Evolutionary conservation across 139 green algal genomes (phyloP), one percentile per base, ranked within the genome.

Genomic region (Volvox africanus): DNA sequence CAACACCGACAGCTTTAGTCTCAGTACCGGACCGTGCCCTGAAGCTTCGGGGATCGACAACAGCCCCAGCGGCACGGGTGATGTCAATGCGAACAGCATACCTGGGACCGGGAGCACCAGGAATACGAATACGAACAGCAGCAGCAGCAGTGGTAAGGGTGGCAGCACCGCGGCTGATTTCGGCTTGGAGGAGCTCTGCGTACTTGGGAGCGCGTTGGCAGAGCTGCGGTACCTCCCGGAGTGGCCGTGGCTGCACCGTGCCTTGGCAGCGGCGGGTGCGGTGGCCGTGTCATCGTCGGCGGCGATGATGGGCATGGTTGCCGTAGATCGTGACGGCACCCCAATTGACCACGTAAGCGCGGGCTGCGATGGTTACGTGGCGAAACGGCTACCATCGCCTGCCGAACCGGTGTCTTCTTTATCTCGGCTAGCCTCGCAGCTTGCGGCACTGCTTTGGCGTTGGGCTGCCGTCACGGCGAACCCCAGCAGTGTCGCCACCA

Each of bases 361-460:
- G 44, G 44, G 44, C 44, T 14, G 44, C 5, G 44, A 55, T 55
- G 44, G 44, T 14, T 9, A 55, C 44, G 9, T 55, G 44, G 44
- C 44, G 44, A 9, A 55, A 55, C 44, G 44, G 44, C 44, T 5
- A 9, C 44, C 44, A 55, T 5, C 9, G 44, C 44, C 44, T 55
- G 44, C 44, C 5, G 44, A 9, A 55, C 44, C 44, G 44, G 44
- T 14, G 44, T 55, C 5, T 55, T 55, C 65, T 73, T 12, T 16
- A 73, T 55, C 65, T 77, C 37, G 21, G n/a, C 65, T 88, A 20
- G 28, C 82, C 21, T 24, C 30, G 33, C 61, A 79, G 20, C 65
- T 88, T 35, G 20, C 82, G 65, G 62, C 11, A 26, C 35, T 88
- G 33, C 35, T 88, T 33, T 88, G 82, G 82, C 62, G 82, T 2